These are phyloP conservation scores for Ceratobasidium sp. DNA, from an alignment of 1,284 basidiomycete genomes.

Conservation along the genomic window DNA sequence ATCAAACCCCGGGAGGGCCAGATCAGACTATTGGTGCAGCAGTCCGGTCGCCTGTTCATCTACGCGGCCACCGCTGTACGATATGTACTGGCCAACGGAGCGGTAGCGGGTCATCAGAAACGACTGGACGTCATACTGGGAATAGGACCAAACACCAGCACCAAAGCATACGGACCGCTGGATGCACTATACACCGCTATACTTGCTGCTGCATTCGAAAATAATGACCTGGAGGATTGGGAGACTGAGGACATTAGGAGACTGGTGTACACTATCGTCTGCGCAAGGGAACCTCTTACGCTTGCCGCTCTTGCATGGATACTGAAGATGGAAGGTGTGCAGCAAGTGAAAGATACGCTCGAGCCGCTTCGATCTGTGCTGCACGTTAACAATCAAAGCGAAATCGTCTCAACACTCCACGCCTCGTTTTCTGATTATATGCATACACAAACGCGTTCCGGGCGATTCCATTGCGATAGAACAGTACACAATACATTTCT, in stretches of 20 bases:
- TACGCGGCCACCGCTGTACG: slow-evolving; percentile 7
- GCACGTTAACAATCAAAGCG: background rate
- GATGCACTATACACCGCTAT: slow-evolving; percentile 4
- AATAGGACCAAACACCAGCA: background rate
- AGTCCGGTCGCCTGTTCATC: background rate
- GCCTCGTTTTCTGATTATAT: slow-evolving; percentile 12
- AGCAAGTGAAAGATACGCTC: background rate
- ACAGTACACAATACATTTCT: background rate
- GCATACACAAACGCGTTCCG: background rate
- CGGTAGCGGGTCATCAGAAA: background rate
- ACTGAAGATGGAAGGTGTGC: background rate
- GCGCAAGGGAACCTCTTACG: background rate
- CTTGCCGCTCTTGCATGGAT: background rate
- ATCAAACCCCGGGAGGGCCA: too few relatives aligned
- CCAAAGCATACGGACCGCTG: background rate
- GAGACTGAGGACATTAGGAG: background rate
- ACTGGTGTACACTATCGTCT: background rate
- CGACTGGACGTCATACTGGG: background rate
- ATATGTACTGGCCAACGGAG: background rate
- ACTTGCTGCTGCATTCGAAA: background rate
- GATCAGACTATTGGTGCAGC: background rate
- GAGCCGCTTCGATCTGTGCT: slow-evolving; percentile 3
- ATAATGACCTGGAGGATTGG: background rate
- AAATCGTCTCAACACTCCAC: background rate
- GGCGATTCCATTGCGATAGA: background rate